A percentile compares a stretch with the other conserved stretches of the same genome.
Evolutionary conservation across 495 filamentous ascomycete genomes (phyloP).

Genomic region (Cudoniella acicularis): DNA sequence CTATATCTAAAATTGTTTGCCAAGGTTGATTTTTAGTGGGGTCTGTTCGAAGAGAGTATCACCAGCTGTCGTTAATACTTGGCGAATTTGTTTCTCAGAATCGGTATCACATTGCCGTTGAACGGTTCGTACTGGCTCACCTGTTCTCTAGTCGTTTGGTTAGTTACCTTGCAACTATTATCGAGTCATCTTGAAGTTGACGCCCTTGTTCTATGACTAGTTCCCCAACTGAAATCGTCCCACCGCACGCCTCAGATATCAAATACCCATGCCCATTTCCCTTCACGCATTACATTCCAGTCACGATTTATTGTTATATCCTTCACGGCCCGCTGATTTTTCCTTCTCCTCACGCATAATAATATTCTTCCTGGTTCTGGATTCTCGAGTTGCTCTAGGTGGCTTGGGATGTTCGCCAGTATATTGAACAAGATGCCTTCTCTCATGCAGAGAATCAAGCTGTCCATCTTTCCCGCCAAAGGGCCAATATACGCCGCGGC

Average conservation of each 20-base stretch:
- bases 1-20: not conserved
- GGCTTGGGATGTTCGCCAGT: not conserved
- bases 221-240: too few species aligned
- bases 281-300: not conserved
- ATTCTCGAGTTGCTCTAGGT: constrained; percentile 1
- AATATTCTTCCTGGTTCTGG: not conserved
- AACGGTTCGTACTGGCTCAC: not conserved
- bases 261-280: not conserved
- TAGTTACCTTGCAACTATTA: not conserved
- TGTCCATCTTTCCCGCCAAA: constrained; percentile 3
- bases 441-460: constrained; percentile 2
- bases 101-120: not conserved
- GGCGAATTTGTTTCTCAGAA: not conserved
- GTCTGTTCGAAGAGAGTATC: not conserved
- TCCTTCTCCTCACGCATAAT: not conserved
- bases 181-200: not conserved
- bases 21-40: not conserved
- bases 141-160: not conserved
- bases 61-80: not conserved
- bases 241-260: not conserved
- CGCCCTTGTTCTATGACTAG: not conserved
- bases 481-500: constrained; percentile 11
- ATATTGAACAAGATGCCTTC: constrained; percentile 8
- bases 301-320: not conserved
- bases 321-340: not conserved